Conservation (phyloP, 176 grass and related monocot genomes). For the Neostapfia colusana region DNA sequence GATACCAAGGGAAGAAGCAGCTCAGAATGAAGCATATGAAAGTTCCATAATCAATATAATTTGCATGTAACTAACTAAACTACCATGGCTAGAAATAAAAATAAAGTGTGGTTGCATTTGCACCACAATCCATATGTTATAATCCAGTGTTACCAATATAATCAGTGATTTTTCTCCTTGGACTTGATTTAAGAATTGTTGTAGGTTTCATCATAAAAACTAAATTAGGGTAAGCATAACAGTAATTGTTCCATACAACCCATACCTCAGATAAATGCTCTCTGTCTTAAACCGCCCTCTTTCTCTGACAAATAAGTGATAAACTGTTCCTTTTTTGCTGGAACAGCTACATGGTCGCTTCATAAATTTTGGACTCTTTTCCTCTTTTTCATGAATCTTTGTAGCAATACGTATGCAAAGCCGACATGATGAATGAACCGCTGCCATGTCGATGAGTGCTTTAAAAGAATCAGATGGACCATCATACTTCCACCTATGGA, state of each 20-base stretch:
- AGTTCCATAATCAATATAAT: neutral
- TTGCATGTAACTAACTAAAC: neutral
- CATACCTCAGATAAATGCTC: constrained; percentile 85
- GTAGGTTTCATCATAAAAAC: neutral
- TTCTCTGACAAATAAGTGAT: constrained; percentile 92
- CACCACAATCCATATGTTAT: neutral
- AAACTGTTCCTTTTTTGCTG: constrained; percentile 61
- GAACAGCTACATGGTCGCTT: constrained; percentile 80
- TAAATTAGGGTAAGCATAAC: neutral
- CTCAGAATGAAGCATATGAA: constrained; percentile 3
- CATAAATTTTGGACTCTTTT: constrained; percentile 58
- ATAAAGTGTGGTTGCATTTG: neutral
- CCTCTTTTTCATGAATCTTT: constrained; percentile 82
- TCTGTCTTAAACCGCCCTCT: constrained; percentile 75
- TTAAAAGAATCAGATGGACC: constrained; percentile 98
- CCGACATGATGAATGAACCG: constrained; percentile 92
- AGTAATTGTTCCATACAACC: neutral
- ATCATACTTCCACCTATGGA: constrained; percentile 84
- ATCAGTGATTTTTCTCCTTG: neutral
- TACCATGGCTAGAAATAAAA: neutral
- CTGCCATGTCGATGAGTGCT: constrained; percentile 95
- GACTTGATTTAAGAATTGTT: neutral
- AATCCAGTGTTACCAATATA: neutral
- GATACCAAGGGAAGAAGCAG: constrained; percentile 2
- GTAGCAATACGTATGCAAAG: constrained; percentile 94